Percentiles rank a stretch among this genome's conserved stretches.
phyloP scores from a whole-genome alignment of 2,329 filamentous ascomycete genomes.

The Cladosporium austrohemisphaericum region DNA sequence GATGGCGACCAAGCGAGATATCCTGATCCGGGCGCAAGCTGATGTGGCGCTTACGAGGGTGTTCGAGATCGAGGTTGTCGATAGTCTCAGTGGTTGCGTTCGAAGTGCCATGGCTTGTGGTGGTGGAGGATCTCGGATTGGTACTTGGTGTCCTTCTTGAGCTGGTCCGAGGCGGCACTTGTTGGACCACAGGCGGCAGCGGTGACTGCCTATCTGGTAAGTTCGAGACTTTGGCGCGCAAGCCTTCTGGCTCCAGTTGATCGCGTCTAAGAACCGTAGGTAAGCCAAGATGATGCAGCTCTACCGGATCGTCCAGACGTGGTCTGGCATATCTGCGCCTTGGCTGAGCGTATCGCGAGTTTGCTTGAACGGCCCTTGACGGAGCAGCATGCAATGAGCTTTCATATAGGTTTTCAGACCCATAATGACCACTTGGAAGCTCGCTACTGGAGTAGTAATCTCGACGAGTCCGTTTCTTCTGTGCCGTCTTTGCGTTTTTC shows the following conservation, averaged over 20 bases:
- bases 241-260: background rate
- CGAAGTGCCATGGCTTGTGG: constrained; percentile 7
- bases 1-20: constrained; percentile 42
- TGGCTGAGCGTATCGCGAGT: background rate
- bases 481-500: constrained; percentile 27
- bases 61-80: constrained; percentile 26
- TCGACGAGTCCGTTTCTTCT: constrained; percentile 1
- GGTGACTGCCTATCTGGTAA: background rate
- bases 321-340: constrained; percentile 7
- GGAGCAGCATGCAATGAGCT: constrained; percentile 2
- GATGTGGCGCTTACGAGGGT: constrained; percentile 34
- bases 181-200: constrained; percentile 9
- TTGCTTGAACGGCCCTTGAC: background rate
- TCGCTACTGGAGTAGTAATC: constrained; percentile 6
- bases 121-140: background rate
- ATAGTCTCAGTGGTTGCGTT: background rate
- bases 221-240: background rate
- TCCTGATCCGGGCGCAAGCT: constrained; percentile 34
- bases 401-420: background rate
- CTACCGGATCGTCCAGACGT: constrained; percentile 5
- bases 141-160: constrained; percentile 10
- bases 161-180: constrained; percentile 13
- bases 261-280: constrained; percentile 5
- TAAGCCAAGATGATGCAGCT: constrained; percentile 15
- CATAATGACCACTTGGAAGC: background rate